Percentiles rank a stretch among this genome's conserved stretches.
phyloP scores from a whole-genome alignment of 2,329 filamentous ascomycete genomes.

The Trichoderma koningii region DNA sequence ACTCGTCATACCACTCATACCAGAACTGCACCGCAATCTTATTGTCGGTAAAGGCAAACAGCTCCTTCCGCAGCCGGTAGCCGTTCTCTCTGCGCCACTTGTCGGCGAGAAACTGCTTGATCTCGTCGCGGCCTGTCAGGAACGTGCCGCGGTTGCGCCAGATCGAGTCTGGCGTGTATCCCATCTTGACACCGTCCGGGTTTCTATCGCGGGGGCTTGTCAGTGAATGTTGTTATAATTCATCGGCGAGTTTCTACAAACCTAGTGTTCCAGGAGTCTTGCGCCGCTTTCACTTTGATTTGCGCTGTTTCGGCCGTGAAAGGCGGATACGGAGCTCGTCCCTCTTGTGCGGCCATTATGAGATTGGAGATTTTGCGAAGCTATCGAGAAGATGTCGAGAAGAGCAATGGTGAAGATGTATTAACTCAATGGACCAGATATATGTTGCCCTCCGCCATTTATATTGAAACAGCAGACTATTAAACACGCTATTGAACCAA shows the following conservation, averaged over 20 bases:
- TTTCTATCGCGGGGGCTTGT: conserved; percentile 49
- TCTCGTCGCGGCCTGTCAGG: conserved; percentile 66
- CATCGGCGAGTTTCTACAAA: conserved; percentile 40
- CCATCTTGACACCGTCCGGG: conserved; percentile 65
- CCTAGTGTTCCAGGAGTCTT: conserved; percentile 81
- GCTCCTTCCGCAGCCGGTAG: conserved; percentile 78
- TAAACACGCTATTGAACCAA: too few relatives aligned
- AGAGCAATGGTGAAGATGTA: background rate
- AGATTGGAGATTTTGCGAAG: background rate
- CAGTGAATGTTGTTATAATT: background rate
- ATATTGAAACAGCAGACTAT: background rate
- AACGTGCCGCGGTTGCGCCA: conserved; percentile 80
- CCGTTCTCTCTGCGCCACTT: conserved; percentile 75
- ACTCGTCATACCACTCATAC: conserved; percentile 75
- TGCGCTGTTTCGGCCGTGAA: conserved; percentile 72
- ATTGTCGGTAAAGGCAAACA: conserved; percentile 75
- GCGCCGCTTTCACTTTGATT: conserved; percentile 79
- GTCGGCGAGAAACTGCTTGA: conserved; percentile 65
- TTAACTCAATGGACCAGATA: background rate
- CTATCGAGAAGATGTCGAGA: background rate
- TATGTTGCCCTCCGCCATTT: background rate
- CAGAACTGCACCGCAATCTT: conserved; percentile 88
- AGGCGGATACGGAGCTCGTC: conserved; percentile 60
- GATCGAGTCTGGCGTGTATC: conserved; percentile 74
- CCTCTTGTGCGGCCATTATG: conserved; percentile 27